Evolutionary conservation across 2,329 filamentous ascomycete species (phyloP).

Genomic region (Purpureocillium takamizusanense): DNA sequence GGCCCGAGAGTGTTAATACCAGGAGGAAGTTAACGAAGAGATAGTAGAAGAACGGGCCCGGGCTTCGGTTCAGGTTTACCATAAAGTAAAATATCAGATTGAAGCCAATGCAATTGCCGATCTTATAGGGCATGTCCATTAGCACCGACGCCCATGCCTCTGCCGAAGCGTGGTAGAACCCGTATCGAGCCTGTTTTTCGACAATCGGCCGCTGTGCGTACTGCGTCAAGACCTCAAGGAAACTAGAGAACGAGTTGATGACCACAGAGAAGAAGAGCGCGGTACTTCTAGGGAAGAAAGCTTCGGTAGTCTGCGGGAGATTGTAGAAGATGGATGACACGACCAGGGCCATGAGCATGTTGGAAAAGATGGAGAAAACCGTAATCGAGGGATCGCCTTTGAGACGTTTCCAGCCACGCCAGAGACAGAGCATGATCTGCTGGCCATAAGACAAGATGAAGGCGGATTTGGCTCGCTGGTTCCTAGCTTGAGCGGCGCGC

Average conservation of each 20-base stretch:
- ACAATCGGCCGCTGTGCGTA: constrained; percentile 28
- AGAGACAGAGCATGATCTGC: constrained; percentile 15
- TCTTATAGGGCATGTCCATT: constrained; percentile 34
- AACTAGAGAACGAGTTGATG: constrained; percentile 37
- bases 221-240: constrained; percentile 26
- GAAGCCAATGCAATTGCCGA: constrained; percentile 22
- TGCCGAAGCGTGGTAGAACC: constrained; percentile 27
- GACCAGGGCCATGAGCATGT: constrained; percentile 36
- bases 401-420: constrained; percentile 20
- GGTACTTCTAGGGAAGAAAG: constrained; percentile 35
- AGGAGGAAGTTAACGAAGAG: constrained; percentile 37
- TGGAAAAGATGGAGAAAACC: no score
- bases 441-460: constrained; percentile 38
- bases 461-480: constrained; percentile 35
- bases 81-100: constrained; percentile 36
- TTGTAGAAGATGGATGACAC: constrained; percentile 43
- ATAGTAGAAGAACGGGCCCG: constrained; percentile 36
- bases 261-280: constrained; percentile 45
- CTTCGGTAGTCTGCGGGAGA: constrained; percentile 27
- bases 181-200: constrained; percentile 30
- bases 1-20: constrained; percentile 55
- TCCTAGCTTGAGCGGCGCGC: constrained; percentile 16
- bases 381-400: no score
- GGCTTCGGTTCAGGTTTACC: constrained; percentile 28
- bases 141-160: constrained; percentile 27